Evolutionary conservation across 2,329 filamentous ascomycete genomes (phyloP).

Genomic region (Teratosphaeria pseudoeucalypti): DNA sequence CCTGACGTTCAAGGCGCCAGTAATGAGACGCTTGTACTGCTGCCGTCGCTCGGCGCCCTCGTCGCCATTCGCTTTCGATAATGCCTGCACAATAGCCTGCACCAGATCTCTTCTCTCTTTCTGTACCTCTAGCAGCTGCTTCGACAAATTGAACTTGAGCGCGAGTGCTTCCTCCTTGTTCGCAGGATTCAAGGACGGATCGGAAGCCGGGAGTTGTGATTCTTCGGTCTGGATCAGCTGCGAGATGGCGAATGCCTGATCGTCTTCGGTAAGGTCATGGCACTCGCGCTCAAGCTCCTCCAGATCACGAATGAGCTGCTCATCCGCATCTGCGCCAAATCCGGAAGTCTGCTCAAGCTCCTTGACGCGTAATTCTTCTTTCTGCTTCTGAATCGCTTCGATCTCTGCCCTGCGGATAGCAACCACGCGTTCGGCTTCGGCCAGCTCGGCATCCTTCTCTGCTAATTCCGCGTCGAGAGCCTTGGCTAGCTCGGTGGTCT

Average conservation of each 20-base stretch:
- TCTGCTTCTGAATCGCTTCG: constrained; percentile 43
- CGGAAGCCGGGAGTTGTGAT: not conserved
- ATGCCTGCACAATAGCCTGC: not conserved
- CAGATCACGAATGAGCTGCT: constrained; percentile 24
- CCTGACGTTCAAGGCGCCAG: constrained; percentile 55
- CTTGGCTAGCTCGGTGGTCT: constrained; percentile 32
- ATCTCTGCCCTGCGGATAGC: constrained; percentile 58
- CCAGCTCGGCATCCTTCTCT: constrained; percentile 52
- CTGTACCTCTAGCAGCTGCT: not conserved
- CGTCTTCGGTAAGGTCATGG: constrained; percentile 33
- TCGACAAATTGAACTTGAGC: not conserved
- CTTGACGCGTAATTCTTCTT: constrained; percentile 42
- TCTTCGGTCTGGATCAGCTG: constrained; percentile 17
- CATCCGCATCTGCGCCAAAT: constrained; percentile 24
- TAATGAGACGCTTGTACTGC: constrained; percentile 60
- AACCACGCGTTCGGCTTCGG: constrained; percentile 38
- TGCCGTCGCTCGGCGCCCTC: constrained; percentile 63
- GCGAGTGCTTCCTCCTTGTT: not conserved
- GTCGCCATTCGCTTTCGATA: constrained; percentile 54
- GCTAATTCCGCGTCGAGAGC: constrained; percentile 63
- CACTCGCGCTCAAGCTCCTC: constrained; percentile 32
- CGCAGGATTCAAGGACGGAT: not conserved
- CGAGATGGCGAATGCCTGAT: constrained; percentile 31
- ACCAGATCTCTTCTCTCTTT: constrained; percentile 29
- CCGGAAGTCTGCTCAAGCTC: constrained; percentile 39